A percentile compares a stretch with the other conserved stretches of the same genome.
These are phyloP conservation scores for Suhomyces atakaporum DNA, from an alignment of 1,139 yeast species.

Conservation along the genomic window DNA sequence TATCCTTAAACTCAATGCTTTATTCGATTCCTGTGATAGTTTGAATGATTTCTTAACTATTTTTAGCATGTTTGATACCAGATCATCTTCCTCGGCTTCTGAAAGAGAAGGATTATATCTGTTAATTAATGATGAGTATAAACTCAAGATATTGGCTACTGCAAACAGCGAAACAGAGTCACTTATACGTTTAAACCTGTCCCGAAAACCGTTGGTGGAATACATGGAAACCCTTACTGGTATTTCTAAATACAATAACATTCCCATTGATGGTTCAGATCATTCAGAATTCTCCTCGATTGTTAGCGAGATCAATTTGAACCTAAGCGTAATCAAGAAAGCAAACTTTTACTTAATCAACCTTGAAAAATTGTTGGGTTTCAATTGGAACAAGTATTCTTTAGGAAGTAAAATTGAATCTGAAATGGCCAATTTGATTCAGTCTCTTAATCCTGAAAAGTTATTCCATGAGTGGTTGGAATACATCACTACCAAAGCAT, in stretches of 20 bases:
- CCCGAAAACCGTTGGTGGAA: constrained; percentile 2
- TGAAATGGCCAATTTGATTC: constrained; percentile 48
- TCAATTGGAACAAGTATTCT: constrained; percentile 73
- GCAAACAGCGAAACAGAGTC: constrained; percentile 33
- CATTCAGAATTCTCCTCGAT: constrained; percentile 2
- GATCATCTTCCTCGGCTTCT: background rate
- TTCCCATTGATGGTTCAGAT: background rate
- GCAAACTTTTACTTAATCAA: constrained; percentile 23
- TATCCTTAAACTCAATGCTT: constrained; percentile 25
- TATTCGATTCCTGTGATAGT: constrained; percentile 29
- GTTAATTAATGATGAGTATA: constrained; percentile 38
- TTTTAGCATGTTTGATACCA: constrained; percentile 15
- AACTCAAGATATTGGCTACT: constrained; percentile 32
- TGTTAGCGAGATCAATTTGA: constrained; percentile 23
- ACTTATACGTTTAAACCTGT: constrained; percentile 13
- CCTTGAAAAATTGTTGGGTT: constrained; percentile 51
- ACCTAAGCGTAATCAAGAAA: constrained; percentile 24
- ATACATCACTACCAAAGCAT: constrained; percentile 10
- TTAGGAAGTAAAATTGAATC: constrained; percentile 65
- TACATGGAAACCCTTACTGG: constrained; percentile 2
- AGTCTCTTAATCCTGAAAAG: constrained; percentile 45
- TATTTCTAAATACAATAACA: background rate
- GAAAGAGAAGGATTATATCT: constrained; percentile 24
- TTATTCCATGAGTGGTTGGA: constrained; percentile 53
- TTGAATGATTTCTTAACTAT: constrained; percentile 35